phyloP scores from a whole-genome alignment of 1,284 basidiomycete species.

The Singerocomus rubriflavus region DNA sequence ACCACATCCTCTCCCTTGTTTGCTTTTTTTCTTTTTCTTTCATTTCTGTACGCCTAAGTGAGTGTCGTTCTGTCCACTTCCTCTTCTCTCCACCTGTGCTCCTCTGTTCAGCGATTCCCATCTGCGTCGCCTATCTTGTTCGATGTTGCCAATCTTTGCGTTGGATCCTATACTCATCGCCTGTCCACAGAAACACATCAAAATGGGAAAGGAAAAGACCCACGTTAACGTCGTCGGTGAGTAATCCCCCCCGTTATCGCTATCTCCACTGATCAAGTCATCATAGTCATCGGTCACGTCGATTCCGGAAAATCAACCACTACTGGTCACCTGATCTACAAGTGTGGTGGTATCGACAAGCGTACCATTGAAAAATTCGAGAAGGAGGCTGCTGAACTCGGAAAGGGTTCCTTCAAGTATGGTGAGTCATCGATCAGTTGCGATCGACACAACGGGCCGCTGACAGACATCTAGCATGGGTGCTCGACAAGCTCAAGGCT shows the following conservation, averaged over 20 bases:
- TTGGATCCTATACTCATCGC: conserved; percentile 31
- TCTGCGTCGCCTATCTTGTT: conserved; percentile 17
- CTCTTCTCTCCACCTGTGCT: not conserved
- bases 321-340: conserved; percentile 99
- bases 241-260: conserved; percentile 33
- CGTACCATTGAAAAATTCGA: conserved; percentile 99
- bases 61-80: conserved; percentile 22
- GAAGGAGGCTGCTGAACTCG: conserved; percentile 99
- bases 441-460: conserved; percentile 20
- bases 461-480: conserved; percentile 72
- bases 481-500: conserved; percentile 99
- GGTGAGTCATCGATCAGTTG: conserved; percentile 49
- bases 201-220: conserved; percentile 88
- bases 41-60: conserved; percentile 46
- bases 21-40: conserved; percentile 35
- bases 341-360: conserved; percentile 99
- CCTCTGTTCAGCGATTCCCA: not conserved
- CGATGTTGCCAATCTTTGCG: conserved; percentile 27
- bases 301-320: conserved; percentile 99
- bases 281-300: conserved; percentile 94
- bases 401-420: conserved; percentile 99
- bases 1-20: conserved; percentile 47
- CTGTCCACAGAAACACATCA: conserved; percentile 45
- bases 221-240: conserved; percentile 92
- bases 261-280: conserved; percentile 26